Conservation (phyloP, 192 early-diverging fungal genomes). For the Coemansia sp. region DNA sequence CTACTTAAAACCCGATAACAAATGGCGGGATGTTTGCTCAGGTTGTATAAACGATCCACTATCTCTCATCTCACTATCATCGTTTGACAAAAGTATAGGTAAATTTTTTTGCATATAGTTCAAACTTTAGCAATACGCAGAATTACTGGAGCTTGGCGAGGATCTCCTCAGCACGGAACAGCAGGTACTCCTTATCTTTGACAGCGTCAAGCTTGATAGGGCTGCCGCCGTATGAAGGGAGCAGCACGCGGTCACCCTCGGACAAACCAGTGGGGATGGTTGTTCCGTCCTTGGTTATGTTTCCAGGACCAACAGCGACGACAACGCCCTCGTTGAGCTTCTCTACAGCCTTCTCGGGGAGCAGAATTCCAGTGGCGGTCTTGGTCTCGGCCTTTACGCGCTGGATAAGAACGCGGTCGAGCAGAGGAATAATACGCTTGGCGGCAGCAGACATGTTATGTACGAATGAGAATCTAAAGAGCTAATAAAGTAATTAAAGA, state of each 20-base stretch:
- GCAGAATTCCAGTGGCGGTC: conserved; percentile 94
- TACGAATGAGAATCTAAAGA: background rate
- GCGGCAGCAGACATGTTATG: conserved; percentile 28
- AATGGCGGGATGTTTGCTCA: background rate
- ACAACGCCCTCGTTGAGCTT: conserved; percentile 95
- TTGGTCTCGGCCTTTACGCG: conserved; percentile 89
- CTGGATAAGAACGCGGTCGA: conserved; percentile 98
- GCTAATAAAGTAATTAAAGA: conserved; percentile 1
- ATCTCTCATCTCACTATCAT: background rate
- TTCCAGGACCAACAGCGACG: conserved; percentile 91
- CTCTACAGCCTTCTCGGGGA: conserved; percentile 99
- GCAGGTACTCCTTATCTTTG: conserved; percentile 81
- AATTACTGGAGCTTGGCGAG: conserved; percentile 83
- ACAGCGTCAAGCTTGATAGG: conserved; percentile 82
- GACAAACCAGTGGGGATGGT: conserved; percentile 78
- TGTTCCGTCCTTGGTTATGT: conserved; percentile 83
- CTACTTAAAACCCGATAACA: background rate
- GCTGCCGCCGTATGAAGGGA: conserved; percentile 95
- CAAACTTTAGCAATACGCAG: background rate
- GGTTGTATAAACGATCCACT: background rate
- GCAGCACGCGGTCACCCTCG: conserved; percentile 93
- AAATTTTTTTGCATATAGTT: background rate
- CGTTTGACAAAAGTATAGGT: background rate
- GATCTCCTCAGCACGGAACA: conserved; percentile 94
- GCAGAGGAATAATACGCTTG: conserved; percentile 94